Percentiles rank a stretch among this genome's conserved stretches.
phyloP scores from a whole-genome alignment of 1,284 basidiomycete species.

The Trametes pubescens region DNA sequence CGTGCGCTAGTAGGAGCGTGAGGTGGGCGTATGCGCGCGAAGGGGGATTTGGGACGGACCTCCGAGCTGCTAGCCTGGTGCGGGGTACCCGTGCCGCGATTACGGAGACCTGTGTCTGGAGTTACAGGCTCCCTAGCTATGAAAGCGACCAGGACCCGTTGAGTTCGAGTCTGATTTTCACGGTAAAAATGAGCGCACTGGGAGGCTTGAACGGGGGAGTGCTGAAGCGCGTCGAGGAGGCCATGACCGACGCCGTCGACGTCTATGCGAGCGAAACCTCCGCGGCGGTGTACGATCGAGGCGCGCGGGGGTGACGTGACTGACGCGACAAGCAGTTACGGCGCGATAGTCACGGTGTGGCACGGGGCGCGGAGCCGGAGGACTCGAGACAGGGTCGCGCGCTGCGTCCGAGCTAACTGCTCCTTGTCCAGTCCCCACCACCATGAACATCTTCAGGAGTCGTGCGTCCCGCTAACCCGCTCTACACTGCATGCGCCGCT shows the following conservation, averaged over 20 bases:
- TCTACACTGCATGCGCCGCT: conserved; percentile 12
- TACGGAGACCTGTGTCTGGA: conserved; percentile 26
- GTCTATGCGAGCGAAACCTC: too few relatives aligned
- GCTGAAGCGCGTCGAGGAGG: conserved; percentile 24
- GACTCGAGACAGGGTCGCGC: background rate
- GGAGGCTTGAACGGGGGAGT: conserved; percentile 22
- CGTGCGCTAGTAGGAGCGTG: background rate
- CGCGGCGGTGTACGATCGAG: background rate
- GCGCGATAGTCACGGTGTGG: conserved; percentile 32
- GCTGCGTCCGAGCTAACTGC: conserved; percentile 25
- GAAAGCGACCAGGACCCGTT: too few relatives aligned
- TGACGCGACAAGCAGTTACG: conserved; percentile 36
- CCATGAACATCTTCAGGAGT: conserved; percentile 84
- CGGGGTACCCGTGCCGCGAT: conserved; percentile 15
- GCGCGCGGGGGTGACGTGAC: conserved; percentile 33
- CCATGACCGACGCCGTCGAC: conserved; percentile 9
- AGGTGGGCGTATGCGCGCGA: background rate
- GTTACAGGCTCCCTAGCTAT: conserved; percentile 26
- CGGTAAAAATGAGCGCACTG: conserved; percentile 10
- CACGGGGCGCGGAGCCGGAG: conserved; percentile 25
- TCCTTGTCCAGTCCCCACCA: conserved; percentile 38
- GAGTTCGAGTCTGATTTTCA: background rate
- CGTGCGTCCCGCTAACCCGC: conserved; percentile 61
- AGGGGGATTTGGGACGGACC: conserved; percentile 8
- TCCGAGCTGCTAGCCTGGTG: conserved; percentile 9